These are phyloP conservation scores for Euptelea pleiosperma DNA, from an alignment of 164 flowering plant genomes.

Conservation along the genomic window DNA sequence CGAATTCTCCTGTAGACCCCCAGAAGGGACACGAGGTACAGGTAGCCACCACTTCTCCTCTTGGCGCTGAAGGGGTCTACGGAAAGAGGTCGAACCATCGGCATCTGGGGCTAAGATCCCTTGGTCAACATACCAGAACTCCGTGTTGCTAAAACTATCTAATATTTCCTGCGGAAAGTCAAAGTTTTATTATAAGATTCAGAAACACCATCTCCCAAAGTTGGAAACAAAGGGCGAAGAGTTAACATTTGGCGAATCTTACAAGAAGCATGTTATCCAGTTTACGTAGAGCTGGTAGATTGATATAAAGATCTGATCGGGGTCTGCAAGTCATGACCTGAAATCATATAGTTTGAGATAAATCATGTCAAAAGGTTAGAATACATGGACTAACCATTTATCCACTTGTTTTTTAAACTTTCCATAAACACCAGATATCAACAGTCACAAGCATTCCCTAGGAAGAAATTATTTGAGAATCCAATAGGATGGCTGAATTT, in stretches of 20 bases:
- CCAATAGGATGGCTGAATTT: background rate
- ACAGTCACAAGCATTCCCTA: background rate
- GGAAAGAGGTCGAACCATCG: slow-evolving; percentile 67
- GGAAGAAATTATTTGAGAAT: background rate
- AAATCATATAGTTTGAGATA: slow-evolving; percentile 5
- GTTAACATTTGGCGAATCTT: slow-evolving; percentile 24
- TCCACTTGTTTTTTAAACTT: background rate
- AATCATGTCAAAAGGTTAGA: background rate
- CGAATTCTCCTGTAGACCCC: slow-evolving; percentile 63
- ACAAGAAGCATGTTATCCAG: slow-evolving; percentile 96
- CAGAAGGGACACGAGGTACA: slow-evolving; percentile 76
- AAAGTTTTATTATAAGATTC: background rate
- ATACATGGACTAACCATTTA: background rate
- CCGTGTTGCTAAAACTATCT: slow-evolving; percentile 66
- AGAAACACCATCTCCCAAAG: background rate
- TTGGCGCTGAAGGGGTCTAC: slow-evolving; percentile 63
- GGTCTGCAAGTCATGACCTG: slow-evolving; percentile 96
- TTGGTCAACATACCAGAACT: slow-evolving; percentile 97
- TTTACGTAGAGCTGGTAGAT: slow-evolving; percentile 87
- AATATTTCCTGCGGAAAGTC: slow-evolving; percentile 62
- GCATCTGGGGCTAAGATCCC: slow-evolving; percentile 65
- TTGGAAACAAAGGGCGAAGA: background rate
- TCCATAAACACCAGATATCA: background rate
- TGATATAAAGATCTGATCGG: slow-evolving; percentile 72
- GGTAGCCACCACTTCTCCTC: slow-evolving; percentile 99